Evolutionary conservation across 768 basidiomycete genomes (phyloP).

Genomic region (Neoboletus subvelutipes): DNA sequence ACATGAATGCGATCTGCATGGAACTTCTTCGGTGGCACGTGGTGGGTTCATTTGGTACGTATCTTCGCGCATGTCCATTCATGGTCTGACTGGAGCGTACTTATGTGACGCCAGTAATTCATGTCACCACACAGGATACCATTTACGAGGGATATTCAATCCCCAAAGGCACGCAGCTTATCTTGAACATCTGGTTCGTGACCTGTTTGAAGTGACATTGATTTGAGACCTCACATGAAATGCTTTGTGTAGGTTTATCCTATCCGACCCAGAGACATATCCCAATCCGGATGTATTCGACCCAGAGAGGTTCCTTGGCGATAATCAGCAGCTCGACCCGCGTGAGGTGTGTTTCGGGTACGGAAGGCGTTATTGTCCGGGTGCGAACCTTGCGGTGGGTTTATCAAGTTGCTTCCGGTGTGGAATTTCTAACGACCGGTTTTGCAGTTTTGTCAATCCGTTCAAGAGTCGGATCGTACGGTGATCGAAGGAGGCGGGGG

Average conservation of each 20-base stretch:
- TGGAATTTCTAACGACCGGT: neutral
- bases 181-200: conserved; percentile 14
- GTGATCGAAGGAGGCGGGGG: neutral
- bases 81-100: neutral
- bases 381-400: too few relatives aligned
- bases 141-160: neutral
- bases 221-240: neutral
- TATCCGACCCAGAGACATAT: conserved; percentile 10
- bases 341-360: too few relatives aligned
- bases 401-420: too few relatives aligned
- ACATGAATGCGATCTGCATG: conserved; percentile 16
- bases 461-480: conserved; percentile 10
- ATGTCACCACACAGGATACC: neutral
- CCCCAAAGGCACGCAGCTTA: conserved; percentile 12
- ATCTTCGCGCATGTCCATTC: neutral
- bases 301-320: too few relatives aligned
- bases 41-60: neutral
- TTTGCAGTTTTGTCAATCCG: conserved; percentile 5
- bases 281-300: conserved; percentile 2
- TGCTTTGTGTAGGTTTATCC: conserved; percentile 4
- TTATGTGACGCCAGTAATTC: neutral
- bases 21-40: conserved; percentile 12
- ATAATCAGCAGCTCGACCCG: too few relatives aligned
- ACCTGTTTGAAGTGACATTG: too few relatives aligned
- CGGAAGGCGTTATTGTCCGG: too few relatives aligned